Evolutionary conservation across 2,329 filamentous ascomycete species (phyloP).

Genomic region (Hypoxylon sp.): DNA sequence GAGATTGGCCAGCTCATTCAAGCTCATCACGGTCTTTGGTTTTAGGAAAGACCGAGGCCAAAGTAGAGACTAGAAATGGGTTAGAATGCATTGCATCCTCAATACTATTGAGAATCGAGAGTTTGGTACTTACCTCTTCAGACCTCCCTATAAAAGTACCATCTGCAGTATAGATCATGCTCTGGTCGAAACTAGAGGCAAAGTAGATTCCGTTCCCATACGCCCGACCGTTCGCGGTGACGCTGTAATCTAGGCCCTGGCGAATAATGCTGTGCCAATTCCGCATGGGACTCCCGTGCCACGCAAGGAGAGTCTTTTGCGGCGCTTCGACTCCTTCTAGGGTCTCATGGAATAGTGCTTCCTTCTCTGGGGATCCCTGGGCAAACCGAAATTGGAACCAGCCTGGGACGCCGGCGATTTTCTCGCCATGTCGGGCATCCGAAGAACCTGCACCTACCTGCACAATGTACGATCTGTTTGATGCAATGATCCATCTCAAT

Average conservation of each 20-base stretch:
- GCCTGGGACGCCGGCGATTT: conserved; percentile 67
- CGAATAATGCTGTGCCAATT: conserved; percentile 95
- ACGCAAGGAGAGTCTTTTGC: conserved; percentile 76
- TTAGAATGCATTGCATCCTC: conserved; percentile 1
- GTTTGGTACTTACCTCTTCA: background rate
- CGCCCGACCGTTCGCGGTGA: conserved; percentile 69
- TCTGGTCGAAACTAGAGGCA: conserved; percentile 66
- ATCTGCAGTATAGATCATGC: conserved; percentile 64
- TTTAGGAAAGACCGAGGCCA: conserved; percentile 76
- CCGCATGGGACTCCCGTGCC: conserved; percentile 78
- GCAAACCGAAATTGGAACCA: conserved; percentile 88
- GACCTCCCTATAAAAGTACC: no score
- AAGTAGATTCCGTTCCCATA: conserved; percentile 87
- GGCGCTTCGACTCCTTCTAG: conserved; percentile 56
- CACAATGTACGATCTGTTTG: conserved; percentile 86
- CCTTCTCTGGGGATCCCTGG: conserved; percentile 89
- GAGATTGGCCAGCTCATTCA: conserved; percentile 87
- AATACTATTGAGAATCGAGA: background rate
- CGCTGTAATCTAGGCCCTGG: conserved; percentile 78
- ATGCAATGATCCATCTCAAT: conserved; percentile 88
- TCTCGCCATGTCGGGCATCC: conserved; percentile 52
- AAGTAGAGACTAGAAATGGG: conserved; percentile 2
- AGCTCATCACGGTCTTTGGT: conserved; percentile 67
- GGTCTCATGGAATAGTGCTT: conserved; percentile 74
- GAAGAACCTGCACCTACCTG: conserved; percentile 65